A percentile compares a stretch with the other conserved stretches of the same genome.
These are phyloP conservation scores for Aspergillus amoenus DNA, from an alignment of 2,329 filamentous ascomycete species.

Conservation along the genomic window DNA sequence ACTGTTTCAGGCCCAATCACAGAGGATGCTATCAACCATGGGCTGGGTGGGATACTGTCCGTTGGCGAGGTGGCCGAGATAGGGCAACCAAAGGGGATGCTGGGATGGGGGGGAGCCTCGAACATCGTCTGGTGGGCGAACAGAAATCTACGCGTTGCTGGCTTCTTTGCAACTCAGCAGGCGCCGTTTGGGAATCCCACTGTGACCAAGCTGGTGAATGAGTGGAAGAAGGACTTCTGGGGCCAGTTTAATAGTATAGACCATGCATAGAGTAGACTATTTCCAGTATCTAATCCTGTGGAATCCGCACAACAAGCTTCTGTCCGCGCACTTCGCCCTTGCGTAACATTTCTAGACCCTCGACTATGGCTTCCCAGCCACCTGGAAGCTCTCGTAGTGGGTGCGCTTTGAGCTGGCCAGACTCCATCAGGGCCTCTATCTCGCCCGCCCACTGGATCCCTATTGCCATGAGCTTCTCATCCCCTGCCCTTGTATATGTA, in stretches of 20 bases:
- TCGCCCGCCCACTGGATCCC: not conserved
- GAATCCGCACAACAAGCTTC: not conserved
- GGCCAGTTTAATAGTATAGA: not conserved
- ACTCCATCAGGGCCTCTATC: not conserved
- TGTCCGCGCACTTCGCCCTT: not conserved
- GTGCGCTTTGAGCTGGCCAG: not conserved
- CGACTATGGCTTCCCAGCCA: not conserved
- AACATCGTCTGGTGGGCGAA: slow-evolving; percentile 11
- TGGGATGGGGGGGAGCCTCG: slow-evolving; percentile 9
- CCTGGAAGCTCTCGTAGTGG: not conserved
- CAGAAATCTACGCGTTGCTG: slow-evolving; percentile 2
- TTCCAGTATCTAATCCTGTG: not conserved
- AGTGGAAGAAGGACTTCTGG: slow-evolving; percentile 11
- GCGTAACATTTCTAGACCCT: not conserved
- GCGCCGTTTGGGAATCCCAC: slow-evolving; percentile 10
- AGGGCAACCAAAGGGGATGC: not conserved
- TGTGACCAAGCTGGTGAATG: slow-evolving; percentile 6
- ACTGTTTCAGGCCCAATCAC: not conserved
- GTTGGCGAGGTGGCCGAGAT: slow-evolving; percentile 1
- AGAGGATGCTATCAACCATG: slow-evolving; percentile 5
- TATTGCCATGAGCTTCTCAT: not conserved
- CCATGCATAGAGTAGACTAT: not conserved
- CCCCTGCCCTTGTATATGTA: not conserved
- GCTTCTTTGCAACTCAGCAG: slow-evolving; percentile 12
- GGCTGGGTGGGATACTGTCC: not conserved